Base-by-base conservation (phyloP, 2,329 filamentous ascomycete genomes). In the Sporothrix inflata region DNA sequence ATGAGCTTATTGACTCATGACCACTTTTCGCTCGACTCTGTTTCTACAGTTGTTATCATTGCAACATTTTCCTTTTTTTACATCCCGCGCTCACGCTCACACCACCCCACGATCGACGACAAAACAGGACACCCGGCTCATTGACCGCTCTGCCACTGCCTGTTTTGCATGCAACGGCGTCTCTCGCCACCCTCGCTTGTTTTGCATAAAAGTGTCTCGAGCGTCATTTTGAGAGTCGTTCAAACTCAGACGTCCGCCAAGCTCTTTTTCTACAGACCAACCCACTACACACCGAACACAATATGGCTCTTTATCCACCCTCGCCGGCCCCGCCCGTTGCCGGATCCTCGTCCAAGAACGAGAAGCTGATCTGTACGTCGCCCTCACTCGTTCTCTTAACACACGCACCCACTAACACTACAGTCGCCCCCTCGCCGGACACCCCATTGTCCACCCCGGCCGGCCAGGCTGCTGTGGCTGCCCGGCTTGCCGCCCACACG, bases 351-450 rank as follows among this genome's bases (percentile, higher is more conserved):
- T 24, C 60, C 70, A 71, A 53, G 42, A 60, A 38, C 40, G 74
- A 75, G 30, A 74, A 75, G 65, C 70, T 75, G 27, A 74, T 75
- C 47, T 74, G 74, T 75, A 55, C 6, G 74, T 71, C n/a, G 24
- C 34, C 7, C 51, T 8, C 30, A 30, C 5, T 19, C 11, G 40
- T 14, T 14, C 16, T 45, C 3, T 4, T 65, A 1, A n/a, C 57
- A n/a, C 24, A 38, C 8, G 42, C 34, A 5, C 42, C 12, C 24
- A 11, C 68, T 69, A n/a, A 71, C 65, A 40, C 3, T 7, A 91
- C 38, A 77, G 76, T 77, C 60, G 76, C 75, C 12, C 75, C 75
- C 9, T 72, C 74, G 4, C 73, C 74, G 9, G 70, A 73, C 49
- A 71, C 68, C 5, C 72, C 74, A 2, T n/a, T 69, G 30, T 19